Percentiles rank a stretch among this genome's conserved stretches.
Evolutionary conservation across 306 rosid genomes (phyloP).

Genomic region (Lathyrus aphaca): DNA sequence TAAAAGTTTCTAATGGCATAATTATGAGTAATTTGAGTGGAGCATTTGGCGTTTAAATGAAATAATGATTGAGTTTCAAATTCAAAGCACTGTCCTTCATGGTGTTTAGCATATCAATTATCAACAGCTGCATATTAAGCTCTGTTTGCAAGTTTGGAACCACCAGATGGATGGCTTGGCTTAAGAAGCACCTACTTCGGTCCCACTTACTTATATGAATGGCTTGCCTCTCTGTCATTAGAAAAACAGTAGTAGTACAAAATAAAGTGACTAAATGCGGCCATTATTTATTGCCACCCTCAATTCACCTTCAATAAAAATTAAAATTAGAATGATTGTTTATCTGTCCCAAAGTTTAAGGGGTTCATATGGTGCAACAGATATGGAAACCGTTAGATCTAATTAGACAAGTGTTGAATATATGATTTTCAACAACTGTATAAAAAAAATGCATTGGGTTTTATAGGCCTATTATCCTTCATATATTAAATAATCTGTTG

Average conservation of each 20-base stretch:
- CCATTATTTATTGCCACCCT: background rate
- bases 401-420: too few relatives aligned
- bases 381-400: too few relatives aligned
- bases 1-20: too few relatives aligned
- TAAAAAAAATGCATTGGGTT: too few relatives aligned
- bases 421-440: too few relatives aligned
- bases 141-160: background rate
- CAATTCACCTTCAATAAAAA: too few relatives aligned
- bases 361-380: too few relatives aligned
- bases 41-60: background rate
- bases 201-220: background rate
- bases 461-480: too few relatives aligned
- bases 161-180: conserved; percentile 53
- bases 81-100: background rate
- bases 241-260: background rate
- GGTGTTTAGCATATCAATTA: background rate
- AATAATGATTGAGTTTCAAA: background rate
- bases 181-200: conserved; percentile 51
- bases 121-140: conserved; percentile 1
- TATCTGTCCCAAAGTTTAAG: too few relatives aligned
- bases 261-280: background rate
- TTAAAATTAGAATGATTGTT: too few relatives aligned
- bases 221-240: background rate
- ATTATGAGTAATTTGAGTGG: background rate
- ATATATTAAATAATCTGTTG: too few relatives aligned